Percentiles rank a stretch among this genome's conserved stretches.
Evolutionary conservation across 495 filamentous ascomycete species (phyloP).

Genomic region (Aspergillus avenaceus): DNA sequence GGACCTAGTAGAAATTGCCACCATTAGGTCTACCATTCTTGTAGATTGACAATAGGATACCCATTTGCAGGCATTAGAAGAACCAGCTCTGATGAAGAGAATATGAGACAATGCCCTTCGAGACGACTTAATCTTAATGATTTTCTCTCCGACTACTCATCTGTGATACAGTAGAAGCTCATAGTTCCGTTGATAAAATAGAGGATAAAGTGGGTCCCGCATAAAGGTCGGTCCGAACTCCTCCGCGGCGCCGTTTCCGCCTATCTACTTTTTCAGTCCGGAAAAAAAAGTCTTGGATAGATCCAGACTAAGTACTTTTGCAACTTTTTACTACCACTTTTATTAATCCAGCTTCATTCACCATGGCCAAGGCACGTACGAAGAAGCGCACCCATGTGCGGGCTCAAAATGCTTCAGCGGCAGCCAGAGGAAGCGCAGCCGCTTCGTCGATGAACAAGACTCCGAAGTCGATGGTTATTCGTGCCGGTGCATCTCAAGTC

Average conservation of each 20-base stretch:
- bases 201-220: slow-evolving; percentile 21
- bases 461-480: slow-evolving; percentile 97
- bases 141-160: too few species aligned
- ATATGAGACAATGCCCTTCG: too few species aligned
- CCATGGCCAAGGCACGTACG: slow-evolving; percentile 75
- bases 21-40: background rate
- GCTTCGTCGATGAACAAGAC: slow-evolving; percentile 46
- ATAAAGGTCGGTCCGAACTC: slow-evolving; percentile 36
- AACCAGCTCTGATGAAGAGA: background rate
- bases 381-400: slow-evolving; percentile 88
- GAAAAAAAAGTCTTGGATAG: slow-evolving; percentile 26
- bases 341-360: slow-evolving; percentile 9
- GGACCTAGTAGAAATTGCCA: background rate
- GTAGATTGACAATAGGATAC: too few species aligned
- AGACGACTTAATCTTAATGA: too few species aligned
- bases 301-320: slow-evolving; percentile 9
- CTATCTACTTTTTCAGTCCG: slow-evolving; percentile 32
- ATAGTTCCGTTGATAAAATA: too few species aligned
- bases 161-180: too few species aligned
- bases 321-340: slow-evolving; percentile 9
- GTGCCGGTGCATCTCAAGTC: slow-evolving; percentile 90
- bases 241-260: slow-evolving; percentile 21
- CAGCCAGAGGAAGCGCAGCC: slow-evolving; percentile 47
- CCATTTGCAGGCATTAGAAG: too few species aligned
- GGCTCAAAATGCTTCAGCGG: slow-evolving; percentile 56